Evolutionary conservation across 768 basidiomycete genomes (phyloP).

Genomic region (Termitomyces sp.): DNA sequence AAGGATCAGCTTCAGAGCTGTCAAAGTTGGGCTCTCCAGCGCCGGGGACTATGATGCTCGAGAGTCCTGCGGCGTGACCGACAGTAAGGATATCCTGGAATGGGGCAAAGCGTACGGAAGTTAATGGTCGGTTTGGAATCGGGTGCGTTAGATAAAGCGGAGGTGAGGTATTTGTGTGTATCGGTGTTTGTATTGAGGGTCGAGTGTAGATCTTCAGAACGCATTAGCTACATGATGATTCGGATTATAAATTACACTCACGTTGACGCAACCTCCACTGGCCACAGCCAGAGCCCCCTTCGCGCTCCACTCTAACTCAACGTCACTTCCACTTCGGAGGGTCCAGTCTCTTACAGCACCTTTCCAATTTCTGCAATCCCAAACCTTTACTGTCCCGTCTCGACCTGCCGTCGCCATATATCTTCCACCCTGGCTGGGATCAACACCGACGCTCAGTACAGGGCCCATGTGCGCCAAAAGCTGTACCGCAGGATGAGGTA

Average conservation of each 20-base stretch:
- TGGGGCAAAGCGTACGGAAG: slow-evolving; percentile 78
- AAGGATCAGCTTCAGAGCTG: slow-evolving; percentile 89
- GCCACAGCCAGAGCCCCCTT: slow-evolving; percentile 80
- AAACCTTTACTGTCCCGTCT: slow-evolving; percentile 88
- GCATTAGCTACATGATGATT: slow-evolving; percentile 1
- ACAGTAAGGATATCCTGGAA: slow-evolving; percentile 83
- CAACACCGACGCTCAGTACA: slow-evolving; percentile 73
- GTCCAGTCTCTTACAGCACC: slow-evolving; percentile 76
- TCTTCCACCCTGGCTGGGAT: slow-evolving; percentile 78
- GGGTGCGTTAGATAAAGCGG: slow-evolving; percentile 89
- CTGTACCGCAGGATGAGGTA: slow-evolving; percentile 87
- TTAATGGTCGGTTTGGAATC: slow-evolving; percentile 73
- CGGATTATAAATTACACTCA: slow-evolving; percentile 27
- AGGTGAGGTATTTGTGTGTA: slow-evolving; percentile 46
- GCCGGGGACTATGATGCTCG: slow-evolving; percentile 86
- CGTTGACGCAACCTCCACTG: slow-evolving; percentile 80
- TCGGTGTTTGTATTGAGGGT: slow-evolving; percentile 55
- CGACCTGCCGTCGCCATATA: slow-evolving; percentile 89
- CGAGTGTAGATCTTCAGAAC: slow-evolving; percentile 63
- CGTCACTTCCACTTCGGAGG: slow-evolving; percentile 55
- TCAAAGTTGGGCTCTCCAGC: slow-evolving; percentile 95
- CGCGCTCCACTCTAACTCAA: slow-evolving; percentile 80
- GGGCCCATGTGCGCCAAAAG: slow-evolving; percentile 90
- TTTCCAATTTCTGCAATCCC: slow-evolving; percentile 97
- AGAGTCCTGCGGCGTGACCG: slow-evolving; percentile 74